Percentiles rank a stretch among this genome's conserved stretches.
Evolutionary conservation across 1,284 basidiomycete species (phyloP).

Genomic region (Trichosporon sp.): DNA sequence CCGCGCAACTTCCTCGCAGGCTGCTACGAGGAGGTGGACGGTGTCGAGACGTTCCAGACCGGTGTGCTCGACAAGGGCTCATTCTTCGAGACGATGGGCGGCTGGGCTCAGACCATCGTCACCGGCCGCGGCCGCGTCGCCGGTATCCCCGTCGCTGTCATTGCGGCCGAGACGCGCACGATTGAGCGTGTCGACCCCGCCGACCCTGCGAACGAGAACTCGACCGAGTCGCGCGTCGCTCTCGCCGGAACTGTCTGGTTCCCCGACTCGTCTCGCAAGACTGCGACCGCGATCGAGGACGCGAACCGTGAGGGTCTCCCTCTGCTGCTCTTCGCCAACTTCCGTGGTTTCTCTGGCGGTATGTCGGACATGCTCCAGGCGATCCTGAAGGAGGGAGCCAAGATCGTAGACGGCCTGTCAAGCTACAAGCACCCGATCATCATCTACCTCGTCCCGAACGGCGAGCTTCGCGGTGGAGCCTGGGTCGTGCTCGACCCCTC

Average conservation of each 20-base stretch:
- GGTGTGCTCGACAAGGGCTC: slow-evolving; percentile 97
- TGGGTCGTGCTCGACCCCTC: slow-evolving; percentile 99
- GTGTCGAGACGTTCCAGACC: slow-evolving; percentile 63
- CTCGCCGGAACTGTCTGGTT: slow-evolving; percentile 99
- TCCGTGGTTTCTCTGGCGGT: slow-evolving; percentile 99
- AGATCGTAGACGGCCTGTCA: slow-evolving; percentile 96
- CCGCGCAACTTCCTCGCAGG: slow-evolving; percentile 97
- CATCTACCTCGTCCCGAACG: slow-evolving; percentile 97
- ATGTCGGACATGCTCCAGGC: slow-evolving; percentile 65
- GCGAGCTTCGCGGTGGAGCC: slow-evolving; percentile 96
- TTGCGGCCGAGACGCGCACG: slow-evolving; percentile 83
- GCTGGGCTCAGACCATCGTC: slow-evolving; percentile 96
- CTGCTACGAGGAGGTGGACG: slow-evolving; percentile 71
- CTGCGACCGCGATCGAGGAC: slow-evolving; percentile 97
- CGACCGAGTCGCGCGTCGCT: slow-evolving; percentile 96
- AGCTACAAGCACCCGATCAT: slow-evolving; percentile 98
- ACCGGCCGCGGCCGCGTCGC: slow-evolving; percentile 91
- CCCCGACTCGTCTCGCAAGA: slow-evolving; percentile 99
- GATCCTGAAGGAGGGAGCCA: slow-evolving; percentile 86
- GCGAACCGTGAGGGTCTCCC: slow-evolving; percentile 96
- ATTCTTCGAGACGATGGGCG: slow-evolving; percentile 60
- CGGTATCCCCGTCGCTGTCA: slow-evolving; percentile 95
- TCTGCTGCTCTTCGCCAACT: slow-evolving; percentile 98
- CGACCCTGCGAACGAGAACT: slow-evolving; percentile 96
- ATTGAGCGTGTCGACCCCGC: slow-evolving; percentile 96